These are phyloP conservation scores for Solanum hybrid DNA, from an alignment of 305 asterid species.

Conservation along the genomic window DNA sequence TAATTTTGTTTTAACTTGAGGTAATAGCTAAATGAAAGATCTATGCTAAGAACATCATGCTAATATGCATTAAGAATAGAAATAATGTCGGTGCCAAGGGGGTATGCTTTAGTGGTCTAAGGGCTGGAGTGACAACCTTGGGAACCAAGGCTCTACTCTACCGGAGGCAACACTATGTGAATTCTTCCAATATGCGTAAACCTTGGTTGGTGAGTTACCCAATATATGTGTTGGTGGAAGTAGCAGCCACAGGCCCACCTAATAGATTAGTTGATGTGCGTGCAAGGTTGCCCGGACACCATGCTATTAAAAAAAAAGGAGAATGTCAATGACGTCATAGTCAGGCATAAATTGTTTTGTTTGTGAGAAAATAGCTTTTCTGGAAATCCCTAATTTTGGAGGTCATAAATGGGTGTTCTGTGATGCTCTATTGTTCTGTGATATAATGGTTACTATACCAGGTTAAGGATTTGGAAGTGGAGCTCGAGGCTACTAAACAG, in stretches of 20 bases:
- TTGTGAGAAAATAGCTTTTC: background rate
- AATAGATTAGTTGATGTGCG: background rate
- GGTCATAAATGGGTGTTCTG: background rate
- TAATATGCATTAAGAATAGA: background rate
- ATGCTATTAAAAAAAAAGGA: background rate
- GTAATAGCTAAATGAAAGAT: slow-evolving; percentile 1
- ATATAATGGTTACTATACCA: slow-evolving; percentile 23
- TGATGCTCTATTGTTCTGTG: background rate
- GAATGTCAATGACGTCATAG: background rate
- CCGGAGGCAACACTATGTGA: background rate
- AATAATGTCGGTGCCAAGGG: background rate
- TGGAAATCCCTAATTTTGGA: background rate
- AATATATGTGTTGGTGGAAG: background rate
- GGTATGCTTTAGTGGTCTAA: background rate
- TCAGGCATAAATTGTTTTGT: background rate
- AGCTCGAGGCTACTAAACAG: slow-evolving; percentile 77
- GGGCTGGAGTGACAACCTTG: background rate
- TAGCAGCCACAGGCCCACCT: background rate
- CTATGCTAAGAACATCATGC: background rate
- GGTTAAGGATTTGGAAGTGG: slow-evolving; percentile 98
- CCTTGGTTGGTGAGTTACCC: background rate
- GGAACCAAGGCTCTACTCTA: background rate
- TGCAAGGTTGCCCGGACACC: background rate
- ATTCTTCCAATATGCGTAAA: background rate
- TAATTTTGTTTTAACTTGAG: background rate